Conservation (phyloP, 257 asterid genomes). For the Fraxinus americana region DNA sequence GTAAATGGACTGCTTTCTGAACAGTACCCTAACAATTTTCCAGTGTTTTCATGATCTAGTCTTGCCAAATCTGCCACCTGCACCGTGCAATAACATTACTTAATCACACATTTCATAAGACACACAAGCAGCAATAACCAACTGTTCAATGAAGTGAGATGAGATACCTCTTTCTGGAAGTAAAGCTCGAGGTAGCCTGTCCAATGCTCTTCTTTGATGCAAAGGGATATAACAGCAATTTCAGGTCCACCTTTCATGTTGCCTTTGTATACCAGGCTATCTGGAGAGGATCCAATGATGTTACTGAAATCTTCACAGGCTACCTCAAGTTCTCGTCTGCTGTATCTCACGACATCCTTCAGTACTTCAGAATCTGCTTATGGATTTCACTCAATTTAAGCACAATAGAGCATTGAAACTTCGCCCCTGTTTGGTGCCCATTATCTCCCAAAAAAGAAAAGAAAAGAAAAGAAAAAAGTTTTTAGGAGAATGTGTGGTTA, state of each 20-base stretch:
- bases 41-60: conserved; percentile 79
- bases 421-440: too few species aligned
- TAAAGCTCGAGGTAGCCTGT: conserved; percentile 75
- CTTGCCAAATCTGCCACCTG: conserved; percentile 87
- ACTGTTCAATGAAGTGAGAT: background rate
- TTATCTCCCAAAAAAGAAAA: too few species aligned
- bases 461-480: too few species aligned
- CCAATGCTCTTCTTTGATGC: conserved; percentile 83
- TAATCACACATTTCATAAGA: conserved; percentile 10
- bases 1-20: conserved; percentile 74
- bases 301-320: conserved; percentile 99
- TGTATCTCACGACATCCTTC: conserved; percentile 65
- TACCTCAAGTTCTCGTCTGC: conserved; percentile 74
- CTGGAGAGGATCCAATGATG: conserved; percentile 64
- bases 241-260: conserved; percentile 79
- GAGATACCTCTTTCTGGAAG: conserved; percentile 76
- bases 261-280: conserved; percentile 82
- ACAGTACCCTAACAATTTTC: conserved; percentile 78
- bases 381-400: conserved; percentile 14
- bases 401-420: background rate
- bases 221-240: conserved; percentile 73
- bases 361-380: conserved; percentile 75
- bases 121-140: conserved; percentile 2
- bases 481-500: too few species aligned
- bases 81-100: conserved; percentile 17